phyloP scores from a whole-genome alignment of 2,329 filamentous ascomycete genomes.

The Fusarium anguioides region DNA sequence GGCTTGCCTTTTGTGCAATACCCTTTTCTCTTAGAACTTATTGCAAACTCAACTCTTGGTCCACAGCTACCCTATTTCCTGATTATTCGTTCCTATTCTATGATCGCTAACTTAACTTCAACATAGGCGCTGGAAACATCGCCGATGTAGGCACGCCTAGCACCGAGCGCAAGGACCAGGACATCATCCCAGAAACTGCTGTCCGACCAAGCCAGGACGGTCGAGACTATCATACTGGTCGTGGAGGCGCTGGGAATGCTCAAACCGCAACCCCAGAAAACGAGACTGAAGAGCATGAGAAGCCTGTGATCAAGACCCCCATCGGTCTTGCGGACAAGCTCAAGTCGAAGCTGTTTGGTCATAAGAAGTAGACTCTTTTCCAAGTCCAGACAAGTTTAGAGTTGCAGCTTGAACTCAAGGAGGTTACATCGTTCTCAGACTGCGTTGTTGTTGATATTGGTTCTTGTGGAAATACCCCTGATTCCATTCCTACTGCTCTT shows the following conservation, averaged over 20 bases:
- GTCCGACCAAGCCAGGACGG: constrained; percentile 60
- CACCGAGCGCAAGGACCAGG: constrained; percentile 59
- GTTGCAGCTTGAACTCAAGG: background rate
- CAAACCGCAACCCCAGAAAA: constrained; percentile 53
- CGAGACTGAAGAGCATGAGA: constrained; percentile 46
- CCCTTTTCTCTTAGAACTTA: too few relatives aligned
- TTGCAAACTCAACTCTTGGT: too few relatives aligned
- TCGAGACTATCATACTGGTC: constrained; percentile 67
- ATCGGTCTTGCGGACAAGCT: constrained; percentile 66
- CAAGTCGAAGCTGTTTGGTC: constrained; percentile 65
- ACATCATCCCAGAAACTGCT: constrained; percentile 64
- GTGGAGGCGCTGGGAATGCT: constrained; percentile 69
- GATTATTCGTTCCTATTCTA: background rate
- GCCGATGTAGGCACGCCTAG: constrained; percentile 58
- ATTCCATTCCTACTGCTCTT: constrained; percentile 37
- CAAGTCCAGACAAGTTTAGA: background rate
- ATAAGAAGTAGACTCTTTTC: constrained; percentile 56
- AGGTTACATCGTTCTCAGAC: constrained; percentile 3
- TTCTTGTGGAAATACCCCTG: constrained; percentile 44
- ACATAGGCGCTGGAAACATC: constrained; percentile 68
- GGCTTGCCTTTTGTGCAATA: background rate
- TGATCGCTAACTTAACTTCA: constrained; percentile 14
- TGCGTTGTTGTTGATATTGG: constrained; percentile 24
- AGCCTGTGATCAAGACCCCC: constrained; percentile 46
- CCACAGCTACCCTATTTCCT: background rate